Evolutionary conservation across 352 stramenopile genomes (phyloP), one percentile per base, ranked within the genome.

Genomic region (Blastocystis sp.): DNA sequence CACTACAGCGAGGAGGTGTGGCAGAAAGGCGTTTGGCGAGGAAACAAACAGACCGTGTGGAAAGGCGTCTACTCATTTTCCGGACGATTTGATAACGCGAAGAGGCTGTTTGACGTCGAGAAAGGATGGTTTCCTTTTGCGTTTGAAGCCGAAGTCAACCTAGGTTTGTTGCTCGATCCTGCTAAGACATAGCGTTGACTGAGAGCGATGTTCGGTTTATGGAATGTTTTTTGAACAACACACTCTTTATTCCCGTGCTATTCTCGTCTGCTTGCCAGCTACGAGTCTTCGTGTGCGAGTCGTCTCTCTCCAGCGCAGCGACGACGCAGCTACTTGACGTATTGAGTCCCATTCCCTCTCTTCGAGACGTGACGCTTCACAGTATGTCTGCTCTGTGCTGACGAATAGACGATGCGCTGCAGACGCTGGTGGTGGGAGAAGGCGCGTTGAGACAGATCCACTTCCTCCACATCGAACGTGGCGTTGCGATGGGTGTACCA

Each of bases 1-100:
- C 26, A 84, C 8, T 84, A 84, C n/a, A 50, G 55, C 23, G 53
- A 84, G 0, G 54, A 69, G 26, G 73, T 84, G 54, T 66, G 73
- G 50, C 34, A 53, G 26, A 37, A 45, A 11, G 43, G 73, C 5
- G 20, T 45, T 6, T 73, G 62, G 62, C 23, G 39, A 39, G 29
- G 7, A 23, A 41, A 66, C 47, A 23, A 11, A 39, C 53, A 53
- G 20, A n/a, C 50, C 34, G 8, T 34, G 73, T 26, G 41, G 9
- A 39, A 37, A 55, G 18, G 18, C 8, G 0, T 54, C 6, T 41
- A 75, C 45, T 43, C 45, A 37, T 11, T 8, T 8, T 41, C 20
- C 7, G 26, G 20, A 55, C 7, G 54, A 13, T 63, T 69, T 18
- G 11, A 6, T 13, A 84, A 84, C 26, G 11, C 53, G 15, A 29